Conservation (phyloP, 176 grass and related monocot species). For the Poa annua region DNA sequence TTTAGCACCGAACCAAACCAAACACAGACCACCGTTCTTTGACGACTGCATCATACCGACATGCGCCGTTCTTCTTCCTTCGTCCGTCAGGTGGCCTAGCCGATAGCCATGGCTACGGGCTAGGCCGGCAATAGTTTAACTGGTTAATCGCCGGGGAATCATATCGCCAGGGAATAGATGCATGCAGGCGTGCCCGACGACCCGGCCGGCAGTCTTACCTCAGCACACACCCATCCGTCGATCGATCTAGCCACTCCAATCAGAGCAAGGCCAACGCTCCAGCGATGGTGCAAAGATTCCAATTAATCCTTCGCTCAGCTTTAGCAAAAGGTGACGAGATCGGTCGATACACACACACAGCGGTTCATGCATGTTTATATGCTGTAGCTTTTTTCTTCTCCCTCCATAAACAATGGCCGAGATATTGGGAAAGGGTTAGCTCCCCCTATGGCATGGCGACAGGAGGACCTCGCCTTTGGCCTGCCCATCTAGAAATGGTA, state of each 20-base stretch:
- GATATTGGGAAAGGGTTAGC: constrained; percentile 34
- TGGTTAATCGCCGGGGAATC: constrained; percentile 22
- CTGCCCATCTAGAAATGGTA: constrained; percentile 42
- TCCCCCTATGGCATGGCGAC: constrained; percentile 45
- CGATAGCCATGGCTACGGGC: background rate
- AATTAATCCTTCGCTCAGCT: constrained; percentile 48
- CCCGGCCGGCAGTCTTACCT: constrained; percentile 18
- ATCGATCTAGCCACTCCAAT: constrained; percentile 6
- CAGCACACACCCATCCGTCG: constrained; percentile 11
- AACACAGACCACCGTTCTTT: background rate
- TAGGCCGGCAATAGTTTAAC: constrained; percentile 15
- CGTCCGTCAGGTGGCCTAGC: background rate
- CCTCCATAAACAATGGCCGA: constrained; percentile 45
- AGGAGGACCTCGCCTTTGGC: constrained; percentile 37
- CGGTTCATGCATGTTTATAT: background rate
- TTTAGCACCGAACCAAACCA: background rate
- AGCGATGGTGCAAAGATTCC: constrained; percentile 41
- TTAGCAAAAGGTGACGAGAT: constrained; percentile 42
- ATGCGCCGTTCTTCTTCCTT: constrained; percentile 27
- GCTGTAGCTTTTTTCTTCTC: constrained; percentile 21
- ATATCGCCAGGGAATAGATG: constrained; percentile 34
- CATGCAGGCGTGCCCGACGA: constrained; percentile 8
- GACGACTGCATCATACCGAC: background rate
- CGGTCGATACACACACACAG: background rate
- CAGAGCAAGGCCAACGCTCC: background rate